phyloP scores from a whole-genome alignment of 202 grass and related monocot species.

The Setaria viridis region DNA sequence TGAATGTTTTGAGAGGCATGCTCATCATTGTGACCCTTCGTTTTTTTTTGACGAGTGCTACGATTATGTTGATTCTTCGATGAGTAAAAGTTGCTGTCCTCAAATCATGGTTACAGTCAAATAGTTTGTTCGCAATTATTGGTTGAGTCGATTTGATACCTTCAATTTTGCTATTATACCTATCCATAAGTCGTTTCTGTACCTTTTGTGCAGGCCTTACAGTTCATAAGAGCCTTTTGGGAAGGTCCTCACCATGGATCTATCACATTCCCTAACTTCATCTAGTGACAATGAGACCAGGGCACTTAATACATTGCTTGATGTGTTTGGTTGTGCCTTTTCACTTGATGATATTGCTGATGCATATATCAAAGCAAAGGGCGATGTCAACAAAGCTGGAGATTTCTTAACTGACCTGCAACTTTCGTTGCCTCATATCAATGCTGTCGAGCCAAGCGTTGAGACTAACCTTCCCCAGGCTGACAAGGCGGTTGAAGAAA shows the following conservation, averaged over 20 bases:
- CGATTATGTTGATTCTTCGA: not conserved
- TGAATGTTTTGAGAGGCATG: slow-evolving; percentile 19
- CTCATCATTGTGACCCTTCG: slow-evolving; percentile 37
- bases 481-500: slow-evolving; percentile 45
- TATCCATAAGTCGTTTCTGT: not conserved
- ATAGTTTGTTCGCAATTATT: slow-evolving; percentile 3
- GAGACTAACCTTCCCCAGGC: slow-evolving; percentile 40
- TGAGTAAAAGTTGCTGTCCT: slow-evolving; percentile 3
- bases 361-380: slow-evolving; percentile 76
- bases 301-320: slow-evolving; percentile 73
- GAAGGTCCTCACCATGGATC: slow-evolving; percentile 54
- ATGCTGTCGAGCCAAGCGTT: slow-evolving; percentile 47
- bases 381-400: slow-evolving; percentile 76
- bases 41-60: not conserved
- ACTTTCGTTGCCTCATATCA: slow-evolving; percentile 46
- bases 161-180: not conserved
- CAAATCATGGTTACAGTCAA: slow-evolving; percentile 19
- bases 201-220: slow-evolving; percentile 37
- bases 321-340: slow-evolving; percentile 73
- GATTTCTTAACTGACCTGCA: slow-evolving; percentile 74
- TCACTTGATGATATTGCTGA: slow-evolving; percentile 84
- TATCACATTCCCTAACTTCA: slow-evolving; percentile 42
- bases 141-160: not conserved
- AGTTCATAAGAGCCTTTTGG: slow-evolving; percentile 26
- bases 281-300: slow-evolving; percentile 61